These are phyloP conservation scores for Gliomastix tumulicola DNA, from an alignment of 2,329 filamentous ascomycete genomes.

Conservation along the genomic window DNA sequence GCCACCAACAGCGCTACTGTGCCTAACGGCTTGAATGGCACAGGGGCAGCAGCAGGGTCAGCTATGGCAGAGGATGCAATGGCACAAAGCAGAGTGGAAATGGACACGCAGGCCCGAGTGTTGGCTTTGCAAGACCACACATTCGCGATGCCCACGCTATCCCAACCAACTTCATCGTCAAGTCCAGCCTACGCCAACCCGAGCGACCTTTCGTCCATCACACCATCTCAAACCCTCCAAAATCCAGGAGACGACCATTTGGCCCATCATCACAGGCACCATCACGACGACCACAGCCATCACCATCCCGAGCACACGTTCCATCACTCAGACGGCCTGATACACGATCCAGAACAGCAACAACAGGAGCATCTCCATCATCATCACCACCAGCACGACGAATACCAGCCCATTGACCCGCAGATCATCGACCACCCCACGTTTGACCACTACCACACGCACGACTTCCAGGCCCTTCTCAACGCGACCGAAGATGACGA, in stretches of 20 bases:
- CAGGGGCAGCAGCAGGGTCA: too few species aligned
- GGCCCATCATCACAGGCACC: slow-evolving; percentile 10
- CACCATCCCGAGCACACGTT: slow-evolving; percentile 13
- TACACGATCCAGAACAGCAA: slow-evolving; percentile 1
- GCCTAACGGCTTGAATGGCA: too few species aligned
- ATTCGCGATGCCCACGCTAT: slow-evolving; percentile 13
- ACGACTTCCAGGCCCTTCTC: slow-evolving; percentile 46
- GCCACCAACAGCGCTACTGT: background rate
- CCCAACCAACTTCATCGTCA: slow-evolving; percentile 12
- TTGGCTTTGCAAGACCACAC: slow-evolving; percentile 19
- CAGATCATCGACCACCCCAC: slow-evolving; percentile 41
- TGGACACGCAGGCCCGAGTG: too few species aligned
- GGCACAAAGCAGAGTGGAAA: too few species aligned
- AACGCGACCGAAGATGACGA: slow-evolving; percentile 35
- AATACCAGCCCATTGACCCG: slow-evolving; percentile 52
- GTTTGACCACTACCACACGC: slow-evolving; percentile 33
- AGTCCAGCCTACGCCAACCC: slow-evolving; percentile 36
- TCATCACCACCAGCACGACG: slow-evolving; percentile 15
- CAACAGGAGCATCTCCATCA: slow-evolving; percentile 20
- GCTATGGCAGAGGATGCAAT: background rate
- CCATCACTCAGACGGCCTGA: slow-evolving; percentile 17
- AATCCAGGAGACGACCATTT: too few species aligned
- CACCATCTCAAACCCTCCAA: slow-evolving; percentile 28
- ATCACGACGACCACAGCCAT: slow-evolving; percentile 5
- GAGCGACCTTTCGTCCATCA: slow-evolving; percentile 36